Evolutionary conservation across 257 asterid genomes (phyloP).

Genomic region (Nemophila menziesii): DNA sequence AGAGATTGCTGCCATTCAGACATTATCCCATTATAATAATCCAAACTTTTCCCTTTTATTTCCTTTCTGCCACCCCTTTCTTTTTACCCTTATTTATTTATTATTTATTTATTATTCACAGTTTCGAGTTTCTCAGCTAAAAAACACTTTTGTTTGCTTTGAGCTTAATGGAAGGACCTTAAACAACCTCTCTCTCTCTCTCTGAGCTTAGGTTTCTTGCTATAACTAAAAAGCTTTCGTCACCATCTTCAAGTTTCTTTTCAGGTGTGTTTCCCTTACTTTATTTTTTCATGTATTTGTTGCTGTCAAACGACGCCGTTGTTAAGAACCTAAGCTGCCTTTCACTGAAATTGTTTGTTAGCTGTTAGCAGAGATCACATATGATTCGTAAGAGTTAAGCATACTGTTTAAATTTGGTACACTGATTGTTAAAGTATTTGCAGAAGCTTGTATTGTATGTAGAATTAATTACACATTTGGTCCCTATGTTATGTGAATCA

Average conservation of each 20-base stretch:
- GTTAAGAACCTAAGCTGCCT: too few species aligned
- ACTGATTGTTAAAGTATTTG: too few species aligned
- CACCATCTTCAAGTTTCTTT: neutral
- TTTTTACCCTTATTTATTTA: neutral
- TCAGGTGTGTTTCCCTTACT: neutral
- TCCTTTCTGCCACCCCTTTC: constrained; percentile 13
- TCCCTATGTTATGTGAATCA: too few species aligned
- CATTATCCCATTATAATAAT: neutral
- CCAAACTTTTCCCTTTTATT: neutral
- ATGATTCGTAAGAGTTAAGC: too few species aligned
- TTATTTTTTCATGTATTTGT: too few species aligned
- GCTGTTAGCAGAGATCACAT: too few species aligned
- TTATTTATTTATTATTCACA: neutral
- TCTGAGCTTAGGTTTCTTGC: neutral
- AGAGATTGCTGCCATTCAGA: neutral
- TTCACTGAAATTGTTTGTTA: too few species aligned
- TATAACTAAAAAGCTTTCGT: neutral
- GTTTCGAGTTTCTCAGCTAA: constrained; percentile 14
- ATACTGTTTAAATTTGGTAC: too few species aligned
- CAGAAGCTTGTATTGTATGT: too few species aligned
- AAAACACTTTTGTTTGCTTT: constrained; percentile 10
- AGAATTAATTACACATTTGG: too few species aligned
- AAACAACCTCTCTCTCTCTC: constrained; percentile 6
- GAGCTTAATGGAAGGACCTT: constrained; percentile 27
- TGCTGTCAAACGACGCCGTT: too few species aligned